Base-by-base conservation (phyloP, 129 eudicot genomes). In the Pseudognaphalium luteoalbum region DNA sequence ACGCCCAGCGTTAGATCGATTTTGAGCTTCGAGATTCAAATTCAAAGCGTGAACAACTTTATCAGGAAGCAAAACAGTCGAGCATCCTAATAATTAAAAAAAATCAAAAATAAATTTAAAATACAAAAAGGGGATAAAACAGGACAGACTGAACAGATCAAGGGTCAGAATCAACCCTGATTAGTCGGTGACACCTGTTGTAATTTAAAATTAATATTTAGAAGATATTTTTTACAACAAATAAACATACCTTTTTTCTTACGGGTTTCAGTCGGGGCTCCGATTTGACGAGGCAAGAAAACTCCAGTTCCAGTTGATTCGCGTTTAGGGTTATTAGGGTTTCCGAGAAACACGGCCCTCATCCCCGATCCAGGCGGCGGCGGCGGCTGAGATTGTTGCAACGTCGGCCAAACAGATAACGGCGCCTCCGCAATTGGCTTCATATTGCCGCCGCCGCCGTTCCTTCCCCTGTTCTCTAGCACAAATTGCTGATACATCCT, bases 291-390 rank as follows among this genome's bases (percentile, higher is more conserved):
- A 14, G 97, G 98, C 83, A 93, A 69, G 70, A 93, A 93, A 5
- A 93, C 98, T 0, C 98, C 98, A 1, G 98, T 93, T 2, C 98
- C 98, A n/a, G 83, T 65, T 34, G 81, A 80, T 84, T 86, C 98
- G 16, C 91, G 86, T 78, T 88, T 86, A 3, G 84, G 33, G 25
- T 68, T 47, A 47, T 14, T 73, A 7, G 84, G 83, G 59, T 88
- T 84, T 4, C 91, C 93, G 0, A 92, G 85, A 28, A 90, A 93
- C 9, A 88, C 87, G 7, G 95, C 88, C 71, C 88, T 73, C 92
- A 86, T 86, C 17, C 94, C 90, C 3, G 89, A 81, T 22, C 88
- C 88, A 11, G 86, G 82, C 54, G 25, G 89, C n/a, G 5, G 86
- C 63, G 33, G 80, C n/a, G 14, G 74, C 78, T 72, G 77, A 9